Evolutionary conservation across 129 eudicot genomes (phyloP), one percentile per base, ranked within the genome.

Genomic region (Mikania micrantha): DNA sequence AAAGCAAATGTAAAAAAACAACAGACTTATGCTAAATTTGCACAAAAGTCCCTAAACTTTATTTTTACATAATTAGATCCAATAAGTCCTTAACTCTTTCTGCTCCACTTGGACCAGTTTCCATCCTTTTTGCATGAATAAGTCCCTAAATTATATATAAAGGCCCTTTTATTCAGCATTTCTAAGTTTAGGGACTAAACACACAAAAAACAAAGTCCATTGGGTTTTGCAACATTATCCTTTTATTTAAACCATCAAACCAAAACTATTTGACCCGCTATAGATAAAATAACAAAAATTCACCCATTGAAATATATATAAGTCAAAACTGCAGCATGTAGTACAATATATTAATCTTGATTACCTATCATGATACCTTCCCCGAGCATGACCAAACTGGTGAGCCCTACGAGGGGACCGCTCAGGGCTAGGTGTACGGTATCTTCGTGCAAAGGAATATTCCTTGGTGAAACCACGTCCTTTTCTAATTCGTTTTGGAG

Each of bases 391-490:
- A n/a, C 91, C 85, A 80, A 75, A 80, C 47, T 67, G 77, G 56
- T 77, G 77, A 38, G 88, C 69, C 75, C 92, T 85, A 31, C 76
- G 84, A 29, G 87, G 82, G 13, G 88, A 67, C 61, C 77, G 93
- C 72, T 86, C 87, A 17, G 97, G 99, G 70, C 88, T 81, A 2
- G 97, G 99, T 19, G 97, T 86, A 36, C 91, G 95, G 67, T 89
- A 94, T 47, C 73, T 78, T 15, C 99, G 83, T 5, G 88, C 97
- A 83, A 83, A 94, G 12, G 95, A 79, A 80, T 80, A 94, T 66
- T 71, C 76, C 39, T 94, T 88, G 28, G 97, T 94, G 66, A 94
- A 94, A 64, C 99, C 99, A 16, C 99, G 85, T 13, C 99, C 99
- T 83, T 90, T 89, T 36, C 95, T 89, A 54, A 94, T 42, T 25